Conservation (phyloP, 257 asterid species). For the Orobanche coerulescens region DNA sequence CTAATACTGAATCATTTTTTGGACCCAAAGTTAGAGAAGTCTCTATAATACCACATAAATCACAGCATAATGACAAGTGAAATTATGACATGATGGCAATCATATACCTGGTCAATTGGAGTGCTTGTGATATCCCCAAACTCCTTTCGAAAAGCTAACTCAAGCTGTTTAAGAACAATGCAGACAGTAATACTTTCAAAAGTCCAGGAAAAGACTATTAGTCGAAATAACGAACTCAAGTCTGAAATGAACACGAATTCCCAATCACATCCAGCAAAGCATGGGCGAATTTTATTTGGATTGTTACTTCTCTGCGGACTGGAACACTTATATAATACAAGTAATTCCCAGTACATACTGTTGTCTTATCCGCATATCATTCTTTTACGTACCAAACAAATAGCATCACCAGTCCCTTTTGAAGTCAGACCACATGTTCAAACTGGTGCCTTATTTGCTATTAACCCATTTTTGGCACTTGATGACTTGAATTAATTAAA, state of each 20-base stretch:
- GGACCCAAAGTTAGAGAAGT: background rate
- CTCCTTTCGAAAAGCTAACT: slow-evolving; percentile 75
- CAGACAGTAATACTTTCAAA: slow-evolving; percentile 24
- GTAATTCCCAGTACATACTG: background rate
- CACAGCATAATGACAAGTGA: background rate
- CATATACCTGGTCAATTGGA: slow-evolving; percentile 66
- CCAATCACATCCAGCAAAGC: slow-evolving; percentile 12
- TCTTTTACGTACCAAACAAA: slow-evolving; percentile 1
- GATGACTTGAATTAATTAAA: background rate
- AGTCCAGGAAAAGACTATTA: slow-evolving; percentile 22
- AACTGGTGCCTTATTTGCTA: slow-evolving; percentile 8
- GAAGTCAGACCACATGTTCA: slow-evolving; percentile 4
- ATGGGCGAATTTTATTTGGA: background rate
- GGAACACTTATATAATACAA: background rate
- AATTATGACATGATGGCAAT: background rate
- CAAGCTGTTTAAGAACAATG: slow-evolving; percentile 49
- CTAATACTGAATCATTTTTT: background rate
- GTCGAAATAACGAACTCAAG: slow-evolving; percentile 8
- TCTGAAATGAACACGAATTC: slow-evolving; percentile 2
- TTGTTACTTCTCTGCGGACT: background rate
- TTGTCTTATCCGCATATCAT: background rate
- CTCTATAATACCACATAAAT: background rate
- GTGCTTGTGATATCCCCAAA: slow-evolving; percentile 52
- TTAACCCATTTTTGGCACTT: slow-evolving; percentile 6
- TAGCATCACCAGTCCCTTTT: background rate